A percentile compares a stretch with the other conserved stretches of the same genome.
Evolutionary conservation across 1,284 basidiomycete species (phyloP).

Genomic region (Trametes sp.): DNA sequence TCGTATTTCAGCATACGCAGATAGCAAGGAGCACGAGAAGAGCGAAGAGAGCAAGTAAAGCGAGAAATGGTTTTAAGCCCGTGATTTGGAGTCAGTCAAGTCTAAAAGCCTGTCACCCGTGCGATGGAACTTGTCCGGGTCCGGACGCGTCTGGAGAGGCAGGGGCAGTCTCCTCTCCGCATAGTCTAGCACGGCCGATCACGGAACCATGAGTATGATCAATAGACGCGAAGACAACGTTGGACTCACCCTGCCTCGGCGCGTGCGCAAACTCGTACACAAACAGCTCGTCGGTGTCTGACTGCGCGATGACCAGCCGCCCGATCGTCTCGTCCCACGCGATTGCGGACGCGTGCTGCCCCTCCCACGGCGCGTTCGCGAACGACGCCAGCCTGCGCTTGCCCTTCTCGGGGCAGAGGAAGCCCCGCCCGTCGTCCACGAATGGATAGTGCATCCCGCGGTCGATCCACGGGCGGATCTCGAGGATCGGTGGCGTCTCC

Average conservation of each 20-base stretch:
- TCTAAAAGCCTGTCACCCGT: not conserved
- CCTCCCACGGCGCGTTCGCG: not conserved
- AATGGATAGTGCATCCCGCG: slow-evolving; percentile 8
- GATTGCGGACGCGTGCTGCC: slow-evolving; percentile 33
- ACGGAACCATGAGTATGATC: not conserved
- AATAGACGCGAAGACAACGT: not conserved
- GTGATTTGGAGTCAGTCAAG: not conserved
- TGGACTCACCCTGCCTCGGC: slow-evolving; percentile 32
- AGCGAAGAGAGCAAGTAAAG: not conserved
- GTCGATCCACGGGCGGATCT: slow-evolving; percentile 25
- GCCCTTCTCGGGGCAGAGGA: not conserved
- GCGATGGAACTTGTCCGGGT: slow-evolving; percentile 2
- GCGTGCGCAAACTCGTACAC: slow-evolving; percentile 50
- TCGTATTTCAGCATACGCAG: too few species aligned
- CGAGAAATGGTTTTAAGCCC: not conserved
- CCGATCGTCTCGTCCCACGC: slow-evolving; percentile 56
- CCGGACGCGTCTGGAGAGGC: slow-evolving; percentile 2
- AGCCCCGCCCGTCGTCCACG: not conserved
- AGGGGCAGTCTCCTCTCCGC: slow-evolving; percentile 3
- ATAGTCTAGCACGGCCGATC: too few species aligned
- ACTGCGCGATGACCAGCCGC: slow-evolving; percentile 46
- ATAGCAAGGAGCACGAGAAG: too few species aligned
- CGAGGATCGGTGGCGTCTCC: slow-evolving; percentile 21
- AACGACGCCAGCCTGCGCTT: slow-evolving; percentile 11
- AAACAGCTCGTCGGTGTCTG: slow-evolving; percentile 34